phyloP scores from a whole-genome alignment of 2,329 filamentous ascomycete species.

The Sporothrix humicola region DNA sequence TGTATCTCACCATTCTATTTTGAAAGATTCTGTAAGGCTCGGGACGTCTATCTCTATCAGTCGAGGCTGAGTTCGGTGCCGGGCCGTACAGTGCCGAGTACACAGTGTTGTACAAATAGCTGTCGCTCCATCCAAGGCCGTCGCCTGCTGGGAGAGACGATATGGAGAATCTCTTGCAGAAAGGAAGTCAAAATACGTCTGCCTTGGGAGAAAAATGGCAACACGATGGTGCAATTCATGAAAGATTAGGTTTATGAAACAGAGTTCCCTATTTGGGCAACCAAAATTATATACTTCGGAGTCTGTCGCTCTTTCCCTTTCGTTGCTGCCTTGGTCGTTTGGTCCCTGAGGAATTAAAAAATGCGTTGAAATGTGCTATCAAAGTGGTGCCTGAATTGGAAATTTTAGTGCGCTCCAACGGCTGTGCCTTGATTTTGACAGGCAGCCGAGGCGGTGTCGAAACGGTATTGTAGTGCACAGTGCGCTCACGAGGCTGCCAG shows the following conservation, averaged over 20 bases:
- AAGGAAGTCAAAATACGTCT: not conserved
- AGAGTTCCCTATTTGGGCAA: not conserved
- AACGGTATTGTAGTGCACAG: conserved; percentile 10
- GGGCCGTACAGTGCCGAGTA: not conserved
- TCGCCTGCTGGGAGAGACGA: not conserved
- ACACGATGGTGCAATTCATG: not conserved
- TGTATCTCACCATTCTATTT: not conserved
- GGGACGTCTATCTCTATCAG: not conserved
- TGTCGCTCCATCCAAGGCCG: conserved; percentile 6
- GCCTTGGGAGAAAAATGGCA: not conserved
- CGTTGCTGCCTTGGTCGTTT: conserved; percentile 20
- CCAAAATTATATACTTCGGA: not conserved
- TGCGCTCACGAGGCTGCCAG: conserved; percentile 15
- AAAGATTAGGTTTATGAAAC: not conserved
- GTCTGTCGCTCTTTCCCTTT: not conserved
- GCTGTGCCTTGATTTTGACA: not conserved
- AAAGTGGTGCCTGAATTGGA: conserved; percentile 12
- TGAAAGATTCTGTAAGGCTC: too few relatives aligned
- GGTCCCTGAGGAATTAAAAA: not conserved
- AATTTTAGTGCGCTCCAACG: not conserved
- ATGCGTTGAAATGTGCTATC: too few relatives aligned
- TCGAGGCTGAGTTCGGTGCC: not conserved
- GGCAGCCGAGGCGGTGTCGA: not conserved
- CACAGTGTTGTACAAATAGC: not conserved
- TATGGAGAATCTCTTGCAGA: too few relatives aligned